Base-by-base conservation (phyloP, 192 early-diverging fungal species). In the Jimgerdemannia lactiflua region DNA sequence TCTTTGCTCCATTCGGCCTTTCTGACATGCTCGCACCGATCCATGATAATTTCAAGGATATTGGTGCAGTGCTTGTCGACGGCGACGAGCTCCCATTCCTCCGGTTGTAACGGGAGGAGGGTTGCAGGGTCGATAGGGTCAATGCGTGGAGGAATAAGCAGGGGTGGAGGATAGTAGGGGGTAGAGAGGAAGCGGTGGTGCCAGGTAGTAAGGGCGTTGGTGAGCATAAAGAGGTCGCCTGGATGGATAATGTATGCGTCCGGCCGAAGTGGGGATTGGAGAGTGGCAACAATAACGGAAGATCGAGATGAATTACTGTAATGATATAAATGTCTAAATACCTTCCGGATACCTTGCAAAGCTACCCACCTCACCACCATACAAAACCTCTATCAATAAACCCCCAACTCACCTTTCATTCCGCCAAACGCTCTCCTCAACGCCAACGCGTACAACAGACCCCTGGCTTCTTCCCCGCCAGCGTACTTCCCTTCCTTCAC, bases 171-270 rank as follows among this genome's bases (percentile, higher is more conserved):
- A 9, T 68, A 39, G 67, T 6, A 9, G 19, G 29, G 67, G 19
- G 7, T 7, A 68, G 19, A 14, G 67, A 41, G 40, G 40, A 68
- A 18, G 7, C 67, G 67, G 40, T 68, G 9, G 40, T 39, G 40
- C 67, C 67, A 68, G 19, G 67, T 9, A 10, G 40, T 68, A 20
- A 68, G 19, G 67, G 67, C 67, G 40, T 68, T 68, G 67, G 67
- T 19, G 29, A 68, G 19, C 67, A 68, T 68, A 68, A 9, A 14
- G 29, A 39, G 19, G 18, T 68, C 67, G 40, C 67, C 67, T 68
- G 49, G 14, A 59, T 59, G 14, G 14, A 59, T 6, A 59, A 14
- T 14, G 14, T 6, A 10, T 59, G 49, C 49, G 49, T 59, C 8
- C 14, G 49, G 14, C 0, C 49, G 14, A 59, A 59, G 49, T 10